phyloP scores from a whole-genome alignment of 2,329 filamentous ascomycete species.

The Trichophyton benhamiae region DNA sequence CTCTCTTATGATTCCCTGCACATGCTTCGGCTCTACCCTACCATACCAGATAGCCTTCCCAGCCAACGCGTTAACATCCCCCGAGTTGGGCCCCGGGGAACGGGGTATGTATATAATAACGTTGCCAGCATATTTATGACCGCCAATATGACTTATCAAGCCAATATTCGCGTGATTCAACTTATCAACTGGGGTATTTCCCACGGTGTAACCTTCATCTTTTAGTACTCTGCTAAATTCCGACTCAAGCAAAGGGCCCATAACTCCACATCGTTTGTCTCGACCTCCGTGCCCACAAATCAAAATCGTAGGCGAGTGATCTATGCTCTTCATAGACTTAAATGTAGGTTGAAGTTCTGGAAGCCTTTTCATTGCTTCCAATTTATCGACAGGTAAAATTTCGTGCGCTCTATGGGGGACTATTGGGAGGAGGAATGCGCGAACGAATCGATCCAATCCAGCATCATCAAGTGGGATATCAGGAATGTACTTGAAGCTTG shows the following conservation, averaged over 20 bases:
- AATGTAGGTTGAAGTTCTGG: conserved; percentile 39
- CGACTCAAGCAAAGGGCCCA: conserved; percentile 58
- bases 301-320: conserved; percentile 49
- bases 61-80: conserved; percentile 19
- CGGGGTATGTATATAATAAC: conserved; percentile 64
- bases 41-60: conserved; percentile 65
- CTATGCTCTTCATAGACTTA: conserved; percentile 50
- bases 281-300: conserved; percentile 79
- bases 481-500: conserved; percentile 69
- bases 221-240: conserved; percentile 50
- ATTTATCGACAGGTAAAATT: conserved; percentile 21
- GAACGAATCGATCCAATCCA: conserved; percentile 37
- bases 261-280: conserved; percentile 68
- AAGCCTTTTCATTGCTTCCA: conserved; percentile 34
- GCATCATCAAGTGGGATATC: conserved; percentile 53
- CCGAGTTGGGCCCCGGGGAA: conserved; percentile 16
- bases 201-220: conserved; percentile 20
- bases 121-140: conserved; percentile 91
- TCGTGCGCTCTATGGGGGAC: conserved; percentile 24
- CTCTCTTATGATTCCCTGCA: conserved; percentile 76
- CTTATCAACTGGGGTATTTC: conserved; percentile 18
- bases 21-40: conserved; percentile 69
- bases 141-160: conserved; percentile 69
- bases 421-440: conserved; percentile 30
- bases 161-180: conserved; percentile 29